Evolutionary conservation across 73 alveolate species (phyloP), one percentile per base, ranked within the genome.

Genomic region (Paramecium caudatum): DNA sequence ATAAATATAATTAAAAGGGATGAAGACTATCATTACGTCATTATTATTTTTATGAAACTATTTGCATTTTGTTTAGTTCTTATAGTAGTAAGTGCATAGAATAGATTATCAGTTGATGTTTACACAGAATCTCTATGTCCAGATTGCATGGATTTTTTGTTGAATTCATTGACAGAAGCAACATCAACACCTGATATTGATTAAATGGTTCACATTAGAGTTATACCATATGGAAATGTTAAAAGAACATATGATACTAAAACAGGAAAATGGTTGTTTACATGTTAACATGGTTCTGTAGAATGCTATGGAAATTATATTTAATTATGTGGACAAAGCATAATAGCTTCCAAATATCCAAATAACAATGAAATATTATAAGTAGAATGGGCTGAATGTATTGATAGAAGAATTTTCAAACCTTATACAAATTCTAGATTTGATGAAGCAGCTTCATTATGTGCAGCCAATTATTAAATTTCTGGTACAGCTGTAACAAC

Each of bases 191-290:
- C 47, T 25, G 93, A 48, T 25, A 62, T 86, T 41, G 93, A 86
- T 1, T 5, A 70, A 5, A 62, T 86, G 46, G 93, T 78, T 8
- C 43, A 61, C 8, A 62, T 86, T 3, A 86, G 93, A 86, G 49
- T 86, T 13, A 17, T 86, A 46, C 93, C 93, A 43, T 86, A 86
- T 61, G 93, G 93, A 43, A 86, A 86, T 43, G 93, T 81, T 41
- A 86, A 46, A 36, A 86, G 90, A 15, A 50, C 47, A 13, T 41
- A 19, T 62, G 13, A 70, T 27, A 13, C 32, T 25, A 16, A 17
- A 0, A 15, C 61, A 0, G 93, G 88, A 8, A 37, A 15, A 23
- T 74, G 88, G 88, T 10, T 34, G 19, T 41, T 86, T 25, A 86
- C 80, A 25, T 86, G 93, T 50, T 27, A 86, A 63, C 93, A 86